These are phyloP conservation scores for Periconia sp. DNA, from an alignment of 2,329 filamentous ascomycete species.

Conservation along the genomic window DNA sequence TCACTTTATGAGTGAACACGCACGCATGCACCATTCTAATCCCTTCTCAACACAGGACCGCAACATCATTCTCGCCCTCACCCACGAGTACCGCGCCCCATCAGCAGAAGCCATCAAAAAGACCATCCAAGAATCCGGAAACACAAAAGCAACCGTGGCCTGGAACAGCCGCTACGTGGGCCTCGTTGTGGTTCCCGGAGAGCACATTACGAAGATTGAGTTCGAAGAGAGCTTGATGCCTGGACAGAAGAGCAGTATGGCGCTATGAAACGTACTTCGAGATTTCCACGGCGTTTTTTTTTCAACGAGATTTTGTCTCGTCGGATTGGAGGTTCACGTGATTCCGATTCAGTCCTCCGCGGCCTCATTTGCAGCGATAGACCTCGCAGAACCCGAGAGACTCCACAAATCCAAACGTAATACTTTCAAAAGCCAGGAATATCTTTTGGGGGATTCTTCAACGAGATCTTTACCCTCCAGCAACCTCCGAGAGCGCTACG, in stretches of 20 bases:
- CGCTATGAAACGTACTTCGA: constrained; percentile 16
- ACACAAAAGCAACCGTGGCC: constrained; percentile 58
- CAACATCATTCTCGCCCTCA: constrained; percentile 83
- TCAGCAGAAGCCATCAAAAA: constrained; percentile 46
- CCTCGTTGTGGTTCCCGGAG: constrained; percentile 83
- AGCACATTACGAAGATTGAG: constrained; percentile 85
- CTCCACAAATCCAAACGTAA: no score
- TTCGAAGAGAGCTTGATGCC: constrained; percentile 63
- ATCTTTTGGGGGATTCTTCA: no score
- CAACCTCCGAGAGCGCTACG: no score
- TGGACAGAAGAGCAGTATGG: constrained; percentile 24
- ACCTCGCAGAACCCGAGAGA: no score
- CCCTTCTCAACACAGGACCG: constrained; percentile 63
- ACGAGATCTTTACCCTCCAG: no score
- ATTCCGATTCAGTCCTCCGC: no score
- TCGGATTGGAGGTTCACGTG: not conserved
- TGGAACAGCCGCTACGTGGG: constrained; percentile 88
- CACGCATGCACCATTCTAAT: no score
- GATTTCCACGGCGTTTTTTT: no score
- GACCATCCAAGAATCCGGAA: constrained; percentile 33
- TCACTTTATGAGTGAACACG: no score
- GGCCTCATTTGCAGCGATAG: no score
- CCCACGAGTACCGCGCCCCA: constrained; percentile 87
- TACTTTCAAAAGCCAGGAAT: no score
- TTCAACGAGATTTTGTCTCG: no score